Evolutionary conservation across 345 rosid genomes (phyloP).

Genomic region (Garcia nutans): DNA sequence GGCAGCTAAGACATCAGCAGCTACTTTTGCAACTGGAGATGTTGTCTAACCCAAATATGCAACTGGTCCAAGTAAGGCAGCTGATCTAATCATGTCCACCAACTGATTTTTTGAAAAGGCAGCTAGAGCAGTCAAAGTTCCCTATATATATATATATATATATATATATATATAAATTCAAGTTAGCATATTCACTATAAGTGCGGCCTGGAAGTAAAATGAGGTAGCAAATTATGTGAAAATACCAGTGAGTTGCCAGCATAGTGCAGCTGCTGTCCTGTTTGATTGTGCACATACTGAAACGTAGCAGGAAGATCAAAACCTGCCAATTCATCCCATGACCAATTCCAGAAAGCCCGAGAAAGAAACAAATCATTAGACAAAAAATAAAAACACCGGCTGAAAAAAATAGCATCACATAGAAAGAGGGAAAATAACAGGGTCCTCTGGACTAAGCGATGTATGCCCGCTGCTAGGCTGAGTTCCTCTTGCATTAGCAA

Average conservation of each 20-base stretch:
- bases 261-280: slow-evolving; percentile 41
- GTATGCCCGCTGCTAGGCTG: slow-evolving; percentile 19
- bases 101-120: slow-evolving; percentile 30
- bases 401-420: neutral
- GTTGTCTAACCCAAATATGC: slow-evolving; percentile 34
- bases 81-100: slow-evolving; percentile 29
- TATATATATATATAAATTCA: neutral
- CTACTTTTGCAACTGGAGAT: slow-evolving; percentile 27
- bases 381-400: neutral
- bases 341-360: slow-evolving; percentile 48
- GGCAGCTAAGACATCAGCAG: slow-evolving; percentile 29
- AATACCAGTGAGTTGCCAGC: slow-evolving; percentile 42
- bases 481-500: slow-evolving; percentile 28
- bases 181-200: neutral
- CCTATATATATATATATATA: no score
- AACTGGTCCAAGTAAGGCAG: slow-evolving; percentile 36
- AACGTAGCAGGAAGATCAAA: slow-evolving; percentile 33
- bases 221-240: neutral
- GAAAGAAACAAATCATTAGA: neutral
- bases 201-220: neutral
- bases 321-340: slow-evolving; percentile 39
- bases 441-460: slow-evolving; percentile 19
- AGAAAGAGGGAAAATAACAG: neutral
- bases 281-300: slow-evolving; percentile 26
- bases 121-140: slow-evolving; percentile 40